Conservation (phyloP, 768 basidiomycete genomes). For the Galerina marginata region DNA sequence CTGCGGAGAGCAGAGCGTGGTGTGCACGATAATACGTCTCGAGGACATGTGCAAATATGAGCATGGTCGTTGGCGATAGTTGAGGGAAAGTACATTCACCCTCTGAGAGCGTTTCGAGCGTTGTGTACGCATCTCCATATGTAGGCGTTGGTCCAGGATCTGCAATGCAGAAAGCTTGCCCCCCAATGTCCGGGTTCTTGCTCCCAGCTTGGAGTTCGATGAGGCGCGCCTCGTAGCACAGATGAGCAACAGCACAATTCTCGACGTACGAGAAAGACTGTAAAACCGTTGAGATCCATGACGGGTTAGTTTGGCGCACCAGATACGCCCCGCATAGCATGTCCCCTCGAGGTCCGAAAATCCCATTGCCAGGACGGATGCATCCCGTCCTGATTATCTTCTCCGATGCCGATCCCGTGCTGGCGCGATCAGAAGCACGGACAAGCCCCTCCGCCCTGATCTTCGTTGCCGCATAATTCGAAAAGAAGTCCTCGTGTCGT, state of each 20-base stretch:
- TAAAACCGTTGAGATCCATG: constrained; percentile 62
- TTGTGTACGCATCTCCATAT: constrained; percentile 65
- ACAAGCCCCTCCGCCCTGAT: constrained; percentile 55
- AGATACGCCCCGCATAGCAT: constrained; percentile 70
- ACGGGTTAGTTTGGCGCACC: constrained; percentile 60
- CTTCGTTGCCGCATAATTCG: constrained; percentile 80
- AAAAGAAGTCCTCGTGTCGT: constrained; percentile 68
- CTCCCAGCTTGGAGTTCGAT: constrained; percentile 48
- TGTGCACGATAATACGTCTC: constrained; percentile 60
- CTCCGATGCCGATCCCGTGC: constrained; percentile 23
- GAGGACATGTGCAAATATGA: constrained; percentile 63
- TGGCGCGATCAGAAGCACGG: constrained; percentile 41
- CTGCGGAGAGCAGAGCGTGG: constrained; percentile 39
- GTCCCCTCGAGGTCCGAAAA: constrained; percentile 80
- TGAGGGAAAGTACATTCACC: constrained; percentile 59
- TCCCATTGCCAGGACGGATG: constrained; percentile 78
- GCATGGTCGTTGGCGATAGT: constrained; percentile 67
- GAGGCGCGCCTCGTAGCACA: constrained; percentile 75
- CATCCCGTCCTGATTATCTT: constrained; percentile 66
- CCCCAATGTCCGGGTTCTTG: constrained; percentile 68
- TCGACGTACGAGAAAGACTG: constrained; percentile 78
- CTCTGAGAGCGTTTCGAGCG: constrained; percentile 59
- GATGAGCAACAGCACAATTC: constrained; percentile 74
- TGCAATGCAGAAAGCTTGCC: constrained; percentile 68
- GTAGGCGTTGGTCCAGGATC: constrained; percentile 70